Evolutionary conservation across 2,329 filamentous ascomycete genomes (phyloP).

Genomic region (Magnaporthiopsis rhizophila): DNA sequence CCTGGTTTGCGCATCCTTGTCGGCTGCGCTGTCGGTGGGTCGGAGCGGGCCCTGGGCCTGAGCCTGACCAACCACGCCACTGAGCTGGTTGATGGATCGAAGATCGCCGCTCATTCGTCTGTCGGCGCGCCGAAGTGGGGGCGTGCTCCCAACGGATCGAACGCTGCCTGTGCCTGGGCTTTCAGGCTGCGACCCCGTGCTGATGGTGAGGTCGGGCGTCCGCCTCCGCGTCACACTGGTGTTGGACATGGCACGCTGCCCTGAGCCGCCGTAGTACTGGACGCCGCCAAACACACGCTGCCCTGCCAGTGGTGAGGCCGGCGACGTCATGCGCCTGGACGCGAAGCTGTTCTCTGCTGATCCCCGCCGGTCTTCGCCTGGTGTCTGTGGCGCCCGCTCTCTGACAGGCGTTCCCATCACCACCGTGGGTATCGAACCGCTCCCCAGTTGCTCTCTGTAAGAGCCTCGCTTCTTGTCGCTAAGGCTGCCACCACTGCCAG

Average conservation of each 20-base stretch:
- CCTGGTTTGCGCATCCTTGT: slow-evolving; percentile 14
- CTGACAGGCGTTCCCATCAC: neutral
- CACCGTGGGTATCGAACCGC: slow-evolving; percentile 13
- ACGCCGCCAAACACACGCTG: neutral
- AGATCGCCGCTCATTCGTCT: slow-evolving; percentile 69
- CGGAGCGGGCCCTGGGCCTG: slow-evolving; percentile 9
- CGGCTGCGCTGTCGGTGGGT: slow-evolving; percentile 9
- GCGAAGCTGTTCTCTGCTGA: neutral
- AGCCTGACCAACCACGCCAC: slow-evolving; percentile 19
- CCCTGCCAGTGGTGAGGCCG: neutral
- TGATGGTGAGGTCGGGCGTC: slow-evolving; percentile 47
- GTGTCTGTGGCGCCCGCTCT: neutral
- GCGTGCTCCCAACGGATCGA: slow-evolving; percentile 43
- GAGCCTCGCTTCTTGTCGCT: slow-evolving; percentile 4
- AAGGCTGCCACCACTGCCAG: neutral
- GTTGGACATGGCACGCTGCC: slow-evolving; percentile 40
- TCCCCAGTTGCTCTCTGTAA: slow-evolving; percentile 1
- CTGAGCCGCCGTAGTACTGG: neutral
- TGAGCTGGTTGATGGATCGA: slow-evolving; percentile 53
- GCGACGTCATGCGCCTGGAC: neutral
- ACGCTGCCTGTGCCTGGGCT: slow-evolving; percentile 51
- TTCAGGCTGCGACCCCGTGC: slow-evolving; percentile 35
- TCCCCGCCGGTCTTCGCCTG: neutral
- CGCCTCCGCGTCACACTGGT: slow-evolving; percentile 42
- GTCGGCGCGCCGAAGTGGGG: slow-evolving; percentile 63